Evolutionary conservation across 768 basidiomycete genomes (phyloP).

Genomic region (Aureoboletus auriporus): DNA sequence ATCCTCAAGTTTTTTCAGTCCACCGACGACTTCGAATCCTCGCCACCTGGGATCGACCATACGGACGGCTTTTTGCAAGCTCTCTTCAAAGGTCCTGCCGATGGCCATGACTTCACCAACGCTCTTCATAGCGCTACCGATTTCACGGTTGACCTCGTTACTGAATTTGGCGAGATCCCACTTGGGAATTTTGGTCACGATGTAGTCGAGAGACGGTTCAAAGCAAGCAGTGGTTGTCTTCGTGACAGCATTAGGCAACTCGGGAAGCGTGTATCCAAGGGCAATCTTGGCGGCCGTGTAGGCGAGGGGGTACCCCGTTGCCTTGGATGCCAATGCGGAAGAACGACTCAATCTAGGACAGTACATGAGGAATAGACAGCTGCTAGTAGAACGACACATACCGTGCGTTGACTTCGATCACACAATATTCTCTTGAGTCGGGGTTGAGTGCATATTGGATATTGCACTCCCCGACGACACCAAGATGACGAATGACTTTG

Average conservation of each 20-base stretch:
- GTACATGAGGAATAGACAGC: background rate
- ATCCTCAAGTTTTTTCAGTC: constrained; percentile 78
- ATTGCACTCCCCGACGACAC: constrained; percentile 93
- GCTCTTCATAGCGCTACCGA: constrained; percentile 98
- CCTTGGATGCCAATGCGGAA: constrained; percentile 95
- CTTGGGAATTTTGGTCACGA: constrained; percentile 99
- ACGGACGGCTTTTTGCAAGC: constrained; percentile 95
- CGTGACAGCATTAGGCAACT: constrained; percentile 97
- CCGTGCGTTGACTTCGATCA: constrained; percentile 98
- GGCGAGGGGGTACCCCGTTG: constrained; percentile 97
- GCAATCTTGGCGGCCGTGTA: constrained; percentile 99
- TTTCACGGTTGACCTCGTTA: constrained; percentile 85
- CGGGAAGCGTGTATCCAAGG: constrained; percentile 94
- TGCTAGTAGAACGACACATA: constrained; percentile 17
- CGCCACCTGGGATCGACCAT: constrained; percentile 96
- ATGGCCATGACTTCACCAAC: constrained; percentile 99
- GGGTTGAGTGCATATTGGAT: constrained; percentile 99
- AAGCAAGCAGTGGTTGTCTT: constrained; percentile 99
- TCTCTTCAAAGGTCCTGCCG: constrained; percentile 98
- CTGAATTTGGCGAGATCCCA: constrained; percentile 99
- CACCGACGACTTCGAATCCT: constrained; percentile 94
- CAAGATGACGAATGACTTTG: constrained; percentile 89
- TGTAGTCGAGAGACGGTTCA: constrained; percentile 97
- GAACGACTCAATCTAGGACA: constrained; percentile 67
- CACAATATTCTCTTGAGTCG: constrained; percentile 87